Conservation (phyloP, 2,329 filamentous ascomycete genomes). For the Aspergillus awamori region DNA sequence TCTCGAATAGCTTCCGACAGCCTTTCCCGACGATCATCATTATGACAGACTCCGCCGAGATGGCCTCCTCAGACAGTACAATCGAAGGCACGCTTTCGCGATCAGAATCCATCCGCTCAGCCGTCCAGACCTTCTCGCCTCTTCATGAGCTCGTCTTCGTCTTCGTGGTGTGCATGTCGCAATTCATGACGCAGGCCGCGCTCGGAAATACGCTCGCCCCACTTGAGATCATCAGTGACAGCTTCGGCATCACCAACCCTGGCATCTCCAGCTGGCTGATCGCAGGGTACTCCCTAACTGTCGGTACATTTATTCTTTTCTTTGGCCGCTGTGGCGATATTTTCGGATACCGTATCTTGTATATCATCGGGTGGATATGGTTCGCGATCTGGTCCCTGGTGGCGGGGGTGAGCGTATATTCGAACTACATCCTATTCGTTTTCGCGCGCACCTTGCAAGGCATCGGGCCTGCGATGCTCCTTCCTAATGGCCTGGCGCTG, state of each 20-base stretch:
- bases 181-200: slow-evolving; percentile 52
- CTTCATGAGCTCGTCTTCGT: slow-evolving; percentile 39
- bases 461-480: slow-evolving; percentile 59
- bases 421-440: slow-evolving; percentile 54
- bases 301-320: slow-evolving; percentile 45
- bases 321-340: slow-evolving; percentile 43
- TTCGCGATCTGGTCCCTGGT: slow-evolving; percentile 41
- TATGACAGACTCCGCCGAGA: background rate
- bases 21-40: background rate
- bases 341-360: slow-evolving; percentile 41
- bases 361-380: slow-evolving; percentile 41
- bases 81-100: background rate
- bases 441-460: slow-evolving; percentile 59
- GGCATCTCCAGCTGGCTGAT: slow-evolving; percentile 60
- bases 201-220: slow-evolving; percentile 54
- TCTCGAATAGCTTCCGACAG: background rate
- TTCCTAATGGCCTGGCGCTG: slow-evolving; percentile 68
- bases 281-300: slow-evolving; percentile 58
- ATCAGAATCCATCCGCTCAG: slow-evolving; percentile 20
- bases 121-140: slow-evolving; percentile 27
- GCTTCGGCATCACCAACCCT: slow-evolving; percentile 49
- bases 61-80: background rate
- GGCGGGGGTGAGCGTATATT: slow-evolving; percentile 40
- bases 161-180: slow-evolving; percentile 39
- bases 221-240: slow-evolving; percentile 51